Conservation (phyloP, 2,329 filamentous ascomycete genomes). For the Cercospora berteroae region DNA sequence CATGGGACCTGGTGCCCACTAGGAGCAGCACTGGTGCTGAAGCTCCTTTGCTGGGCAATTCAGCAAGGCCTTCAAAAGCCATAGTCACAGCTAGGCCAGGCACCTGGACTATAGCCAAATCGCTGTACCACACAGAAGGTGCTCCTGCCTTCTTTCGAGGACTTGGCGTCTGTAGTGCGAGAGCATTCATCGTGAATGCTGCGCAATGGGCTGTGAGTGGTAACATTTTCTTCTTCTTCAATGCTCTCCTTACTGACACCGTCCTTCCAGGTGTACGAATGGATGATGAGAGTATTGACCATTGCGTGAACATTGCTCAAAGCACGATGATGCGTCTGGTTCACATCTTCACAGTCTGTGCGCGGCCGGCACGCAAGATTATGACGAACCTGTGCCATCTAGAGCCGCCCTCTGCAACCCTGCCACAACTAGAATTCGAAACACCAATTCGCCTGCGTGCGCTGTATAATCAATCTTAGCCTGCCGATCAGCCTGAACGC, state of each 20-base stretch:
- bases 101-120: constrained; percentile 62
- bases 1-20: constrained; percentile 52
- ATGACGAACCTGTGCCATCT: not conserved
- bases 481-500: not conserved
- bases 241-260: not conserved
- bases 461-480: not conserved
- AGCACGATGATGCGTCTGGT: not conserved
- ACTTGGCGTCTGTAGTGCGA: constrained; percentile 74
- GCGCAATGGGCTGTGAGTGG: constrained; percentile 73
- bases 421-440: not conserved
- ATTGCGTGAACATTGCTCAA: not conserved
- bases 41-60: constrained; percentile 9
- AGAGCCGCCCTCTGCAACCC: not conserved
- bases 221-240: not conserved
- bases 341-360: not conserved
- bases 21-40: not conserved
- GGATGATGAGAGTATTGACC: constrained; percentile 62
- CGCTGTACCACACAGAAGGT: constrained; percentile 70
- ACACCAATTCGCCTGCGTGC: not conserved
- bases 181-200: constrained; percentile 91
- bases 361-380: not conserved
- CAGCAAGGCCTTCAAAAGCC: constrained; percentile 12
- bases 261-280: constrained; percentile 63
- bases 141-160: constrained; percentile 77
- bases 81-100: constrained; percentile 40